Conservation (phyloP, 345 rosid genomes). For the Lepidium sativum region DNA sequence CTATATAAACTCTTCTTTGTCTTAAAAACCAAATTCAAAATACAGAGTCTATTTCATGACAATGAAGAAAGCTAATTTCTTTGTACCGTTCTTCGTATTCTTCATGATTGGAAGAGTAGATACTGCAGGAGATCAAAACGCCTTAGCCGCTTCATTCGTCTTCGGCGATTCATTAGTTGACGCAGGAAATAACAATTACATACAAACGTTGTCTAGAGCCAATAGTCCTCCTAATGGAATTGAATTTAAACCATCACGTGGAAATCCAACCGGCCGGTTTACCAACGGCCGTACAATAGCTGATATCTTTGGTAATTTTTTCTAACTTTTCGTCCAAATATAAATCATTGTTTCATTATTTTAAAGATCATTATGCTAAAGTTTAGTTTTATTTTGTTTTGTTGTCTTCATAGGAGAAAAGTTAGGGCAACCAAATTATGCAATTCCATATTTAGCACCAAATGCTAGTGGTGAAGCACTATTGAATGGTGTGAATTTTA, state of each 20-base stretch:
- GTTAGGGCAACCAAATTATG: conserved; percentile 58
- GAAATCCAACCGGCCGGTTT: conserved; percentile 81
- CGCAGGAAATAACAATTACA: conserved; percentile 80
- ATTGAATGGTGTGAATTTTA: conserved; percentile 68
- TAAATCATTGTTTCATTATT: neutral
- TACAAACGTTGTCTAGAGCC: conserved; percentile 73
- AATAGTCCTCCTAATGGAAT: conserved; percentile 80
- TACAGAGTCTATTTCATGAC: neutral
- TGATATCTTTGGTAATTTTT: conserved; percentile 55
- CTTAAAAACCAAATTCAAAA: neutral
- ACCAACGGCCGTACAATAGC: conserved; percentile 91
- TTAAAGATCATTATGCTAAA: neutral
- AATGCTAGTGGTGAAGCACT: conserved; percentile 66
- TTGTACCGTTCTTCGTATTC: neutral
- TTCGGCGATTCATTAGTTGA: conserved; percentile 90
- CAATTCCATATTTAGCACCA: conserved; percentile 67
- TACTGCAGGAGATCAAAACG: conserved; percentile 17
- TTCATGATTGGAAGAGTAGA: conserved; percentile 3
- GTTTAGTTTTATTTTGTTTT: neutral
- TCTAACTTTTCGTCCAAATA: neutral
- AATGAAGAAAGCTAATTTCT: neutral
- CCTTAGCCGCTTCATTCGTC: conserved; percentile 53
- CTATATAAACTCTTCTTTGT: conserved; percentile 9
- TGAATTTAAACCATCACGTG: conserved; percentile 63
- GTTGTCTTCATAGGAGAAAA: conserved; percentile 50